Evolutionary conservation across 768 basidiomycete species (phyloP).

Genomic region (Neoboletus subvelutipes): DNA sequence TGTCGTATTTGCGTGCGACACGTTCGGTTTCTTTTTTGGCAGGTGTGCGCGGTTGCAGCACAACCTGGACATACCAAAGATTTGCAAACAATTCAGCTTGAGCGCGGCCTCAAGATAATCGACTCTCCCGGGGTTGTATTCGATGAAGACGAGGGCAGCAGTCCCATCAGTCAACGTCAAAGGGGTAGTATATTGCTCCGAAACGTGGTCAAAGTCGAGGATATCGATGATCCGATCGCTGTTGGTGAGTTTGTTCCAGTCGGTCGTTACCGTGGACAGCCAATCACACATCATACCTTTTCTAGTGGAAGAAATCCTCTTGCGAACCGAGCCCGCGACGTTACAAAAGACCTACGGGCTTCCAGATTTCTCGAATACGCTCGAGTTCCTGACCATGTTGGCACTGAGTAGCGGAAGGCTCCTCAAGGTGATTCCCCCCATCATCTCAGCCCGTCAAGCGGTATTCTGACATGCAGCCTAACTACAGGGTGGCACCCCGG

Average conservation of each 20-base stretch:
- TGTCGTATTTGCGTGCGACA: neutral
- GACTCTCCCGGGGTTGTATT: constrained; percentile 99
- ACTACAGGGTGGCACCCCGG: constrained; percentile 83
- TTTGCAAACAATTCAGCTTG: constrained; percentile 86
- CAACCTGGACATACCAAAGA: constrained; percentile 94
- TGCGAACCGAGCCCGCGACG: constrained; percentile 65
- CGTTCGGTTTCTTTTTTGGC: neutral
- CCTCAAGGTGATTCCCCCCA: constrained; percentile 56
- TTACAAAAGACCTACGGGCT: constrained; percentile 85
- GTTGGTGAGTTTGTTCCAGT: constrained; percentile 58
- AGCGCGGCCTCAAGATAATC: constrained; percentile 87
- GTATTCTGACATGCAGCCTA: neutral
- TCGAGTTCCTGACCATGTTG: constrained; percentile 89
- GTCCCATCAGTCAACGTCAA: constrained; percentile 45
- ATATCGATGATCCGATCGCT: constrained; percentile 85
- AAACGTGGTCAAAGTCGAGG: constrained; percentile 89
- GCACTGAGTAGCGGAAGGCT: constrained; percentile 81
- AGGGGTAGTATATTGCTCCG: constrained; percentile 68
- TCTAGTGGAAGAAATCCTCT: constrained; percentile 83
- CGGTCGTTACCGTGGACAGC: too few relatives aligned
- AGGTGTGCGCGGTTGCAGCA: constrained; percentile 93
- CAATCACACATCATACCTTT: neutral
- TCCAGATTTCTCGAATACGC: constrained; percentile 65
- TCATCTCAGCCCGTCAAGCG: neutral
- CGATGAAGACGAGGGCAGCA: constrained; percentile 66